These are phyloP conservation scores for Cicer chorassanicum DNA, from an alignment of 306 rosid genomes.

Conservation along the genomic window DNA sequence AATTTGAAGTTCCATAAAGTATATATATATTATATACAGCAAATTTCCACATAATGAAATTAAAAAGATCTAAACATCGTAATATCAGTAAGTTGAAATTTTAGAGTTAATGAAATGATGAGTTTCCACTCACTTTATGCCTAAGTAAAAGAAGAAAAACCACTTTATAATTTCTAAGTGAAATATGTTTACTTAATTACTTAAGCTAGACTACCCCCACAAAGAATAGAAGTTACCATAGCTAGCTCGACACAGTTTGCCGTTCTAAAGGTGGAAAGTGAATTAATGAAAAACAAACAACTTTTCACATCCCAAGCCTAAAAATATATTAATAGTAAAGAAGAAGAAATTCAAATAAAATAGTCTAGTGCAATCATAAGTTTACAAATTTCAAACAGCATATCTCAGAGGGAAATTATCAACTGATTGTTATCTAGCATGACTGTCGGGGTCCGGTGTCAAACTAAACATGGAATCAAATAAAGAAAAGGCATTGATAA, in stretches of 20 bases:
- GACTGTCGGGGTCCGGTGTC: neutral
- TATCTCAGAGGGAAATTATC: neutral
- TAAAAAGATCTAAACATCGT: neutral
- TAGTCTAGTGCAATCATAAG: neutral
- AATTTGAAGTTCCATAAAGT: neutral
- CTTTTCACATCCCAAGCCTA: neutral
- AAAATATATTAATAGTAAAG: neutral
- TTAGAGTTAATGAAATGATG: neutral
- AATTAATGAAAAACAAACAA: slow-evolving; percentile 8
- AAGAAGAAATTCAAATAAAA: neutral
- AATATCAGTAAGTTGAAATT: neutral
- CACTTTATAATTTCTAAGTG: neutral
- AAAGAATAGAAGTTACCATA: neutral
- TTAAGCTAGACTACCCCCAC: neutral
- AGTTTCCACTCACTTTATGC: neutral
- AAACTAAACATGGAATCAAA: slow-evolving; percentile 2
- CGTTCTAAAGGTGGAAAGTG: slow-evolving; percentile 5
- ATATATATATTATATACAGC: neutral
- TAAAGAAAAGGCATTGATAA: neutral
- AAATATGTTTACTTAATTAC: neutral
- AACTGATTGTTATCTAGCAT: neutral
- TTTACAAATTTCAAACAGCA: neutral
- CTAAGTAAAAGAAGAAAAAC: neutral
- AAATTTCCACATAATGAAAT: neutral
- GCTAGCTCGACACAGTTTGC: neutral